Conservation (phyloP, 140 eudicot genomes). For the Senecio squalidus region DNA sequence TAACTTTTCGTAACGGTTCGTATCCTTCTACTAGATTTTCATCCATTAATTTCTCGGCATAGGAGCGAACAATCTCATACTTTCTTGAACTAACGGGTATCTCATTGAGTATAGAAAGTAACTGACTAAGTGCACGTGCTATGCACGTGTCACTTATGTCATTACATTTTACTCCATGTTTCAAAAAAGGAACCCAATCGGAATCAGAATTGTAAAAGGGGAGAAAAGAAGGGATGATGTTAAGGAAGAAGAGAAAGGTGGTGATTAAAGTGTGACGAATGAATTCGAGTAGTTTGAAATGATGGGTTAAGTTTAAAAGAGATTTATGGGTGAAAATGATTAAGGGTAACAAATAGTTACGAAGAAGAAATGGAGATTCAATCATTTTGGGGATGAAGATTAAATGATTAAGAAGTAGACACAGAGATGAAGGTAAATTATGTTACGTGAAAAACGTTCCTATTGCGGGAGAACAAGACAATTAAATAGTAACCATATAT, state of each 20-base stretch:
- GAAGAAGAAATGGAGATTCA: conserved; percentile 42
- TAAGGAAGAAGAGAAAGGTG: conserved; percentile 39
- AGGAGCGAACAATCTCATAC: conserved; percentile 59
- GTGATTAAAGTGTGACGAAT: conserved; percentile 36
- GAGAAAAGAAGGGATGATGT: too few species aligned
- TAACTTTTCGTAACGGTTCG: conserved; percentile 42
- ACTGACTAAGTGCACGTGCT: conserved; percentile 64
- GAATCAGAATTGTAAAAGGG: too few species aligned
- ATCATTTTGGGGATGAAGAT: conserved; percentile 14
- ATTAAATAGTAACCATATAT: too few species aligned
- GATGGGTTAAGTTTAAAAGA: conserved; percentile 28
- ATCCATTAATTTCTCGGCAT: conserved; percentile 62
- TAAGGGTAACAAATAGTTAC: conserved; percentile 40
- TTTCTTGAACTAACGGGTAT: conserved; percentile 77
- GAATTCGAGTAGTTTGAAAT: conserved; percentile 32
- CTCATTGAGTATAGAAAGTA: conserved; percentile 47
- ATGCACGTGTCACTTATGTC: conserved; percentile 39
- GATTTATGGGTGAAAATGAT: conserved; percentile 40
- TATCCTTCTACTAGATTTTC: conserved; percentile 49
- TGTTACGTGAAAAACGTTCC: too few species aligned
- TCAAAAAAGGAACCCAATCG: neutral
- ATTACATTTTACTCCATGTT: neutral
- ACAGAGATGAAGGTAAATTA: too few species aligned
- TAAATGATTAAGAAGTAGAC: neutral
- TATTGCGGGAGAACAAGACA: too few species aligned